A percentile compares a stretch with the other conserved stretches of the same genome.
Conservation (phyloP, 345 rosid genomes). For the Pistacia vera region DNA sequence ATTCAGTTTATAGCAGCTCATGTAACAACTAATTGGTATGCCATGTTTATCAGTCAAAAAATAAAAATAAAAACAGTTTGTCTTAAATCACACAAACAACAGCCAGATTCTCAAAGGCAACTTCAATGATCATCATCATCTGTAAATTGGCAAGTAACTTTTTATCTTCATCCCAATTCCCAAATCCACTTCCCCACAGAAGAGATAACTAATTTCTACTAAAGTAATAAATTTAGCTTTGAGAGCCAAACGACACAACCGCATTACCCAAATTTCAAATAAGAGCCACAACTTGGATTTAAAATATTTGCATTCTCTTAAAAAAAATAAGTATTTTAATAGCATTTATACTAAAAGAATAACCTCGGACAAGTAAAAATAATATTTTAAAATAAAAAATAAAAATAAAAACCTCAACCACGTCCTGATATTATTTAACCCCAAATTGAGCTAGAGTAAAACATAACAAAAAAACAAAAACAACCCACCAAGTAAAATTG, state of each 20-base stretch:
- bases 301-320: too few species aligned
- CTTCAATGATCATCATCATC: not conserved
- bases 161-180: not conserved
- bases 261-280: not conserved
- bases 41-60: not conserved
- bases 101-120: not conserved
- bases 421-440: not conserved
- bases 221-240: not conserved
- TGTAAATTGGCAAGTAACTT: not conserved
- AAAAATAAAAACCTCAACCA: not conserved
- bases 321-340: not conserved
- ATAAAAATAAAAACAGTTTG: not conserved
- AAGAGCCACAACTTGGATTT: not conserved
- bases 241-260: not conserved
- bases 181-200: not conserved
- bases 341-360: not conserved
- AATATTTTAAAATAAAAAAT: not conserved
- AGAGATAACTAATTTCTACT: not conserved
- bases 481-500: slow-evolving; percentile 77
- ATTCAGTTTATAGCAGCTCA: not conserved
- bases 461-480: not conserved
- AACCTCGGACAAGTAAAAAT: not conserved
- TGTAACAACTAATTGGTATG: not conserved
- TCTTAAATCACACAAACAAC: slow-evolving; percentile 16
- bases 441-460: not conserved